phyloP scores from a whole-genome alignment of 208 protist species.

The Wallacemonas rigidus region DNA sequence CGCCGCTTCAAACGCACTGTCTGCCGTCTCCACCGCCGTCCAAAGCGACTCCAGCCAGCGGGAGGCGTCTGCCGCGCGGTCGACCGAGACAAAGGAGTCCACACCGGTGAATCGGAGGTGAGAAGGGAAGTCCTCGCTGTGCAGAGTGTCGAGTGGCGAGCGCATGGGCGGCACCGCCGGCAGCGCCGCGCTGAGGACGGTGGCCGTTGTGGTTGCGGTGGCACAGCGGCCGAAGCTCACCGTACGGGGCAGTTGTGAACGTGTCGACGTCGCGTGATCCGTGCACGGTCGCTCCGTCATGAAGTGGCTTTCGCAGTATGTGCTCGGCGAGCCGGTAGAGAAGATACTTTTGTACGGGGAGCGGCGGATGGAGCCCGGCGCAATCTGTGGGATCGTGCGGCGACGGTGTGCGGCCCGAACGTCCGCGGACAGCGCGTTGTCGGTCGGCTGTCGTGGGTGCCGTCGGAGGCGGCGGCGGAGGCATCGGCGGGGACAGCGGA shows the following conservation, averaged over 20 bases:
- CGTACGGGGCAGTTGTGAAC: background rate
- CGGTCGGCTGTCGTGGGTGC: no score
- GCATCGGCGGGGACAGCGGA: no score
- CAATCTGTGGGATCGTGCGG: no score
- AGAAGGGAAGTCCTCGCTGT: slow-evolving; percentile 6
- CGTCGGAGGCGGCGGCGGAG: no score
- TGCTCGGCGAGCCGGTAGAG: background rate
- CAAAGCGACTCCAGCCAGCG: background rate
- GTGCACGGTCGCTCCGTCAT: background rate
- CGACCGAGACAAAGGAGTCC: background rate
- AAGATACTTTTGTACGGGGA: no score
- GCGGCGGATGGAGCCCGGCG: no score
- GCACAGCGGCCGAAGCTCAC: background rate
- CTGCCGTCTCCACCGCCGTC: no score
- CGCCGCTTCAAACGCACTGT: no score
- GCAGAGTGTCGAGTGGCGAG: background rate
- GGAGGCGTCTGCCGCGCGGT: background rate
- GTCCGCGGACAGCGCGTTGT: no score
- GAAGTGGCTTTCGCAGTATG: background rate
- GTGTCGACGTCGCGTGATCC: background rate
- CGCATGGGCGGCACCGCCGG: background rate
- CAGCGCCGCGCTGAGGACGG: background rate
- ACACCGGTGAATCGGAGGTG: background rate
- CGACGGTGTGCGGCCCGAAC: no score
- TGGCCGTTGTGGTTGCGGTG: background rate